phyloP scores from a whole-genome alignment of 2,329 filamentous ascomycete species.

The Epichloe scottii region DNA sequence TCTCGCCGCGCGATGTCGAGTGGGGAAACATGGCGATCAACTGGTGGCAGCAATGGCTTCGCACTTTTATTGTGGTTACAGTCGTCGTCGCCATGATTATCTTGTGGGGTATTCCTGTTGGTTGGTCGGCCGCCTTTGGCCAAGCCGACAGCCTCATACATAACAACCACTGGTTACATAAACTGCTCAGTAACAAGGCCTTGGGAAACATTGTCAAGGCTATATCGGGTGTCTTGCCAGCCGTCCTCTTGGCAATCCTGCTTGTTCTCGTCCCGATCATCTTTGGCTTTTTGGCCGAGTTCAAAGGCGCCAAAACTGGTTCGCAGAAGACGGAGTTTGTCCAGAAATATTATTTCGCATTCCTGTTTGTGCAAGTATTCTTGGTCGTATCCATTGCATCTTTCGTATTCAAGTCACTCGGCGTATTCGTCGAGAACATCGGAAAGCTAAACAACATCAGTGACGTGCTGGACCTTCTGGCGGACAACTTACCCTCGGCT shows the following conservation, averaged over 20 bases:
- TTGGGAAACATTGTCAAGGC: conserved; percentile 49
- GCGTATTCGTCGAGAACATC: conserved; percentile 45
- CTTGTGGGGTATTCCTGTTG: conserved; percentile 82
- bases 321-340: conserved; percentile 70
- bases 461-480: conserved; percentile 59
- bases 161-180: conserved; percentile 55
- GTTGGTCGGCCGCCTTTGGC: conserved; percentile 72
- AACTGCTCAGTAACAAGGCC: conserved; percentile 46
- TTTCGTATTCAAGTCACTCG: conserved; percentile 52
- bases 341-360: conserved; percentile 84
- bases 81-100: conserved; percentile 65
- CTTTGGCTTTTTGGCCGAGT: conserved; percentile 56
- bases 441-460: conserved; percentile 38
- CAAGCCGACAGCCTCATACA: conserved; percentile 60
- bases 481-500: conserved; percentile 67
- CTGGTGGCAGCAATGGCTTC: conserved; percentile 84
- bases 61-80: conserved; percentile 51
- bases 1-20: conserved; percentile 81
- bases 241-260: conserved; percentile 61
- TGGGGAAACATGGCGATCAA: conserved; percentile 96
- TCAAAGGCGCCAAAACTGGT: conserved; percentile 74
- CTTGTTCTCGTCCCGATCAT: conserved; percentile 73
- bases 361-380: conserved; percentile 91
- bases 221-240: conserved; percentile 78
- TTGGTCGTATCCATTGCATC: conserved; percentile 80